A percentile compares a stretch with the other conserved stretches of the same genome.
phyloP scores from a whole-genome alignment of 2,329 filamentous ascomycete species.

The Uncinocarpus reesii region DNA sequence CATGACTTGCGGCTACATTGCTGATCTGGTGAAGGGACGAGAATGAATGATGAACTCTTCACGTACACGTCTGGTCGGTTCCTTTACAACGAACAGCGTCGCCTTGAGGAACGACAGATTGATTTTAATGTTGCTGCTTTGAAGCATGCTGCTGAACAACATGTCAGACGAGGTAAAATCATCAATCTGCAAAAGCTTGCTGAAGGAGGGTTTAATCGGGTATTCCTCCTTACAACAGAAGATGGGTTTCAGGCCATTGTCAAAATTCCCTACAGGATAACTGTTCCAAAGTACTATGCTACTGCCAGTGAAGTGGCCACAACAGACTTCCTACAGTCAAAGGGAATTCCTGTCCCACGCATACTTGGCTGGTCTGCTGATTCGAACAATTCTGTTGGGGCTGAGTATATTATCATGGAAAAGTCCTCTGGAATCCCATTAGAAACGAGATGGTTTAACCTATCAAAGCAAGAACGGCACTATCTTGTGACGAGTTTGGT shows the following conservation, averaged over 20 bases:
- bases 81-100: conserved; percentile 14
- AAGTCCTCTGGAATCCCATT: conserved; percentile 18
- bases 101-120: conserved; percentile 12
- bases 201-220: conserved; percentile 23
- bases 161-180: conserved; percentile 8
- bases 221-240: conserved; percentile 18
- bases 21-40: no score
- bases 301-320: conserved; percentile 30
- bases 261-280: conserved; percentile 20
- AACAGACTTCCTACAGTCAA: conserved; percentile 24
- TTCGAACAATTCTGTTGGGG: conserved; percentile 20
- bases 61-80: conserved; percentile 16
- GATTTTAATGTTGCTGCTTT: conserved; percentile 14
- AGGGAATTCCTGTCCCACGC: conserved; percentile 29
- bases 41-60: no score
- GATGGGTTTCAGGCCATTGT: conserved; percentile 21
- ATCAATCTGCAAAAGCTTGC: conserved; percentile 18
- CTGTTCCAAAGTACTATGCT: conserved; percentile 18
- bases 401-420: conserved; percentile 24
- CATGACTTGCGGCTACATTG: no score
- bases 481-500: conserved; percentile 17
- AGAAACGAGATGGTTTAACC: conserved; percentile 19
- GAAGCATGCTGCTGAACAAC: conserved; percentile 1
- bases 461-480: conserved; percentile 17
- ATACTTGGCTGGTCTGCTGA: conserved; percentile 21